phyloP scores from a whole-genome alignment of 2,329 filamentous ascomycete species.

The Trichophyton equinum region DNA sequence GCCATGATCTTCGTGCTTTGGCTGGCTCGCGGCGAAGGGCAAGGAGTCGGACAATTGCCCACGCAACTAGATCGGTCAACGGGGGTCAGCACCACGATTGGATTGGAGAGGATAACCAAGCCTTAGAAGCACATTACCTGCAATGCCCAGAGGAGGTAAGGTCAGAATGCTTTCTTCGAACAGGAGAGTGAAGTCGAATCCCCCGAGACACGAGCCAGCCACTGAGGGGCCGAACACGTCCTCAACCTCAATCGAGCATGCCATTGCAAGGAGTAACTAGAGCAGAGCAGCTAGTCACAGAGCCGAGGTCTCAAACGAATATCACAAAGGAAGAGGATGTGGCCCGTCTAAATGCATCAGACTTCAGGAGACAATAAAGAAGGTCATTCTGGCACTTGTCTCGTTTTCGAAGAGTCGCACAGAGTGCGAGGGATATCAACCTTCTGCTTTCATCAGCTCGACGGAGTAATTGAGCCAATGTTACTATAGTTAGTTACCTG shows the following conservation, averaged over 20 bases:
- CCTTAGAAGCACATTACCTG: not conserved
- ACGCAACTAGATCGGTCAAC: not conserved
- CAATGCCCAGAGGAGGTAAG: slow-evolving; percentile 7
- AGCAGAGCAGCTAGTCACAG: not conserved
- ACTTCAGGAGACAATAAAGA: not conserved
- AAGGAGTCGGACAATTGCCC: not conserved
- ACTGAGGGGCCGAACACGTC: slow-evolving; percentile 21
- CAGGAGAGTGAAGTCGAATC: slow-evolving; percentile 23
- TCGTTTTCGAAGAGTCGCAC: not conserved
- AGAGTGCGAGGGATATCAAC: not conserved
- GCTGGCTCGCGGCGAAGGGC: not conserved
- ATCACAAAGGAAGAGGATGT: too few species aligned
- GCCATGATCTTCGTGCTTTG: not conserved
- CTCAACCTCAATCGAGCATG: slow-evolving; percentile 11
- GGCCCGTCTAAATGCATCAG: not conserved
- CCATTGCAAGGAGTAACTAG: slow-evolving; percentile 3
- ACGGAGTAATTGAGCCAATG: not conserved
- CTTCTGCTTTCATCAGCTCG: too few species aligned
- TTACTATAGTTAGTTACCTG: not conserved
- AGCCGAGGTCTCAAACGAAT: not conserved
- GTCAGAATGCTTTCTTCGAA: slow-evolving; percentile 22
- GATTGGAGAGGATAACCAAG: too few species aligned
- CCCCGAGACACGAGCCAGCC: slow-evolving; percentile 15
- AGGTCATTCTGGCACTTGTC: not conserved
- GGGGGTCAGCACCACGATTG: not conserved